Percentiles rank a stretch among this genome's conserved stretches.
These are phyloP conservation scores for Coemansia sp. DNA, from an alignment of 192 early-diverging fungal species.

Conservation along the genomic window DNA sequence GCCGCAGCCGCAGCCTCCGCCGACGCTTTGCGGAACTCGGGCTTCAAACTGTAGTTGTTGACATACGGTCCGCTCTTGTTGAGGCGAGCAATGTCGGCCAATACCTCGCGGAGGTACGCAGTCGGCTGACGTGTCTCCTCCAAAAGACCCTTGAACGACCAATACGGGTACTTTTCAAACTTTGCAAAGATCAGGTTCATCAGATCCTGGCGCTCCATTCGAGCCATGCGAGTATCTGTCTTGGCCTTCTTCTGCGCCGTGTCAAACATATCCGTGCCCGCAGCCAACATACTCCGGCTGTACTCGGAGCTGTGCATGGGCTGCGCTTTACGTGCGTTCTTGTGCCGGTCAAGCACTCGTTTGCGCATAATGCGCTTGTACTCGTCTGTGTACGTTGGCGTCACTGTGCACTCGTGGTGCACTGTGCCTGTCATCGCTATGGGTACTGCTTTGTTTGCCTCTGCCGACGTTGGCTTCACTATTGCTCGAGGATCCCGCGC, in stretches of 20 bases:
- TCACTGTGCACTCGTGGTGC: constrained; percentile 71
- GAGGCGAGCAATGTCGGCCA: constrained; percentile 75
- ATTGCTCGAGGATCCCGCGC: constrained; percentile 35
- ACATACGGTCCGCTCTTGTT: constrained; percentile 82
- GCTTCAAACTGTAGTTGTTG: constrained; percentile 80
- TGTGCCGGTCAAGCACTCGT: constrained; percentile 58
- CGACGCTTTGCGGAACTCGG: constrained; percentile 66
- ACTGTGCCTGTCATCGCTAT: constrained; percentile 65
- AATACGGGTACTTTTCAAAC: constrained; percentile 80
- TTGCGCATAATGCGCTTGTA: constrained; percentile 71
- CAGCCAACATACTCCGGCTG: constrained; percentile 47
- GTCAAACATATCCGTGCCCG: constrained; percentile 38
- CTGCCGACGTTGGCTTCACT: constrained; percentile 45
- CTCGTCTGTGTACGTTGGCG: constrained; percentile 58
- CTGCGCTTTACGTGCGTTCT: constrained; percentile 32
- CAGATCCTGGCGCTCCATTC: constrained; percentile 81
- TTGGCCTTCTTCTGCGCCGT: constrained; percentile 52
- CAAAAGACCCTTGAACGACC: constrained; percentile 79
- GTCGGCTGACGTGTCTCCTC: constrained; percentile 81
- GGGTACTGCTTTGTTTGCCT: constrained; percentile 53
- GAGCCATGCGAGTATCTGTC: constrained; percentile 72
- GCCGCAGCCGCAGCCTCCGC: constrained; percentile 19
- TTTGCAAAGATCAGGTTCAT: constrained; percentile 79
- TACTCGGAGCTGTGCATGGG: constrained; percentile 33
- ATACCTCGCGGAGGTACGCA: constrained; percentile 79